Evolutionary conservation across 1,284 basidiomycete genomes (phyloP).

Genomic region (Trichosporon inkin): DNA sequence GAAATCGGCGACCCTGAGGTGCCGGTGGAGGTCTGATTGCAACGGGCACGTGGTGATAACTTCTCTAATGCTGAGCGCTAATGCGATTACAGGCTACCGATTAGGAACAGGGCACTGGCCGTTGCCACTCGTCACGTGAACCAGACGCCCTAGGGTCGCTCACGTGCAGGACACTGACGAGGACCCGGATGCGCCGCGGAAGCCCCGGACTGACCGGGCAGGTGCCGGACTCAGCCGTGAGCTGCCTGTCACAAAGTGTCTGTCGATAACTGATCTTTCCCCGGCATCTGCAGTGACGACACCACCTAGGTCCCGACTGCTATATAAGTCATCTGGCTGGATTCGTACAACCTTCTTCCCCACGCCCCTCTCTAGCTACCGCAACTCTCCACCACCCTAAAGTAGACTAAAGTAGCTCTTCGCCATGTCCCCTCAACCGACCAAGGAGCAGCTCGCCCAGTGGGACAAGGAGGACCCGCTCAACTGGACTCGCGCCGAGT

Average conservation of each 20-base stretch:
- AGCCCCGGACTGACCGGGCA: not conserved
- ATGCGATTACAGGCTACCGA: too few species aligned
- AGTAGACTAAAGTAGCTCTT: not conserved
- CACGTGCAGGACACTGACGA: not conserved
- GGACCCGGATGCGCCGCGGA: not conserved
- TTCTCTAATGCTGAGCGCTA: too few species aligned
- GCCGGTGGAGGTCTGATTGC: conserved; percentile 1
- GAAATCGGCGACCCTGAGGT: not conserved
- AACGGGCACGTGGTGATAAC: not conserved
- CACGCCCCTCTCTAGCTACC: not conserved
- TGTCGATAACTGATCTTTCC: not conserved
- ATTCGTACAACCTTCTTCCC: not conserved
- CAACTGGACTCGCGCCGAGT: conserved; percentile 48
- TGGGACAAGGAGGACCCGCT: conserved; percentile 44
- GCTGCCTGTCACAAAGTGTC: conserved; percentile 6
- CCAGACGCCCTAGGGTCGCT: too few species aligned
- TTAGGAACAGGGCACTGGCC: too few species aligned
- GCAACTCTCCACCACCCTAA: not conserved
- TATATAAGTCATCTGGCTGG: not conserved
- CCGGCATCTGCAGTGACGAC: not conserved
- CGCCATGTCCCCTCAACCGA: conserved; percentile 14
- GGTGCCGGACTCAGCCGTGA: not conserved
- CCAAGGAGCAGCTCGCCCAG: conserved; percentile 25
- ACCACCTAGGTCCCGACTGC: not conserved
- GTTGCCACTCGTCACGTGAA: too few species aligned